phyloP scores from a whole-genome alignment of 805 yeast genomes.

The Blastobotrys chiropterorum region DNA sequence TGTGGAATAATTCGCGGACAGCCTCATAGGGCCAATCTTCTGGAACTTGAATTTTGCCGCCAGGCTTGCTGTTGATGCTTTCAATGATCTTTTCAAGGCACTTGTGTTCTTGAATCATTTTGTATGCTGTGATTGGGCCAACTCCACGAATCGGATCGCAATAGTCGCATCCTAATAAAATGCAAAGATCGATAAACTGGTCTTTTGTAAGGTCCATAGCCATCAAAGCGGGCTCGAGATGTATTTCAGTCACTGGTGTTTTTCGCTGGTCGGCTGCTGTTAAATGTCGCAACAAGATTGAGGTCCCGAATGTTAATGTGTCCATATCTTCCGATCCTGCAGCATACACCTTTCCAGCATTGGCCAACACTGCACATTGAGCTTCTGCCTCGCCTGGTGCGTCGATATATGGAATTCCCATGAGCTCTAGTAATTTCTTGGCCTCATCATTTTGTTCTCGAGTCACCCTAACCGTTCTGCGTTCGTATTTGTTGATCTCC shows the following conservation, averaged over 20 bases:
- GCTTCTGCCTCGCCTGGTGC: conserved; percentile 99
- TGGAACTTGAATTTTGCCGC: conserved; percentile 75
- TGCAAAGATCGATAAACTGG: conserved; percentile 86
- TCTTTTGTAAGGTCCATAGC: conserved; percentile 68
- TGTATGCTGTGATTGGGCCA: conserved; percentile 92
- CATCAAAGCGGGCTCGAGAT: conserved; percentile 58
- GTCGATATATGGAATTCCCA: conserved; percentile 92
- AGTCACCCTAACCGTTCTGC: conserved; percentile 85
- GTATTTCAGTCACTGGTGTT: conserved; percentile 82
- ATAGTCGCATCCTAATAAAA: conserved; percentile 92
- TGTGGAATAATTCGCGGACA: conserved; percentile 74
- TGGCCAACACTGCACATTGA: conserved; percentile 91
- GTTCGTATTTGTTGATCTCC: conserved; percentile 68
- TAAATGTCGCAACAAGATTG: conserved; percentile 75
- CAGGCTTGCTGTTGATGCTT: conserved; percentile 42
- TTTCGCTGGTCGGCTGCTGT: conserved; percentile 93
- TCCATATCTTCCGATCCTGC: conserved; percentile 99
- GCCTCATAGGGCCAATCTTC: conserved; percentile 92
- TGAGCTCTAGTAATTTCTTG: conserved; percentile 63
- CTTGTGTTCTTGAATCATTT: conserved; percentile 79
- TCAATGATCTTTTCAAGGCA: conserved; percentile 73
- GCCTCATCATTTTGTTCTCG: conserved; percentile 93
- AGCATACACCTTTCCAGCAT: conserved; percentile 86
- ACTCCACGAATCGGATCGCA: conserved; percentile 93
- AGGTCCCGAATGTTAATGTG: conserved; percentile 87